Base-by-base conservation (phyloP, 78 protist genomes). In the Dictyostelium firmibasis region DNA sequence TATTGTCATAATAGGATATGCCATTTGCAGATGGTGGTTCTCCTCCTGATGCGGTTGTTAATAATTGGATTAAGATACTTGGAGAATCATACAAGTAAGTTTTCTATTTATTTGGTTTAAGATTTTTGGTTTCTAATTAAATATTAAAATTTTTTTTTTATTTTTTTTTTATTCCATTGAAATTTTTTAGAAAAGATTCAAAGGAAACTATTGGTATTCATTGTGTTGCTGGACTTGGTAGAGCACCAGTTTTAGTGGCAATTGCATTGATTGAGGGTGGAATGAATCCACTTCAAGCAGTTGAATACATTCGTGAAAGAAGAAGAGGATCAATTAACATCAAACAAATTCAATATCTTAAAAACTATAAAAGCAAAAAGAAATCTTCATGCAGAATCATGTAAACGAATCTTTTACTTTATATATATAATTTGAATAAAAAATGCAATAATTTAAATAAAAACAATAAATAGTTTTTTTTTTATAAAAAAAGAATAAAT, bases 161-260 rank as follows among this genome's bases (percentile, higher is more conserved):
- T 29, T 27, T 11, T 23, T 8, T 60, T 13, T 60, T 8, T 33
- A 31, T 29, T 50, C 29, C 33, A 41, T 5, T 70, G 77, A 23
- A 53, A 36, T 27, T 20, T 27, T 36, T 74, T 76, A 69, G 91
- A 60, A 85, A 75, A 20, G 97, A 67, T 67, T 16, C 43, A 41
- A 83, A 89, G 18, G 95, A 81, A 82, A 82, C 92, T 38, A 76
- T 96, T 44, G 97, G 96, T 6, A 91, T 96, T 14, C 97, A 96
- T 60, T 96, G 97, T 50, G 96, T 91, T n/a, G 96, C 96, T 13
- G 97, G 97, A 25, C 96, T 96, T 31, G 97, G 97, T 3, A 95
- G 97, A 76, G 97, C 97, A 75, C 97, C 97, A 16, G 95, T 96
- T 53, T 67, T 96, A 47, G 97, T 96, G 4, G 97, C 97, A 33